Evolutionary conservation across 2,329 filamentous ascomycete genomes (phyloP).

Genomic region (Elsinoe fawcettii): DNA sequence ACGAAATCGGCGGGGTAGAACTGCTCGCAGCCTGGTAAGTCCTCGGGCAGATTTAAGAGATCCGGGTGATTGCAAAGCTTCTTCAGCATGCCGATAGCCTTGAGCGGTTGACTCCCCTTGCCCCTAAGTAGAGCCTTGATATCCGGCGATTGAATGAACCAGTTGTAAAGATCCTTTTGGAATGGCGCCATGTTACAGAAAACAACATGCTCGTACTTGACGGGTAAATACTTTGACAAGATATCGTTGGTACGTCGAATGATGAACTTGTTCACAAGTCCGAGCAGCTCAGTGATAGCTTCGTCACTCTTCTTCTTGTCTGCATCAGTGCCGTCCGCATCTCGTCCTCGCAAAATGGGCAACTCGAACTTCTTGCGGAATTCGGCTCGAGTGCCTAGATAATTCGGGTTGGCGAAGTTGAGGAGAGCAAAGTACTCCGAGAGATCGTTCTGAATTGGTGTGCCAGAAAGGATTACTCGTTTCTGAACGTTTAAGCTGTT

Average conservation of each 20-base stretch:
- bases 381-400: constrained; percentile 79
- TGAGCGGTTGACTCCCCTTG: constrained; percentile 91
- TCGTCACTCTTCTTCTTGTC: constrained; percentile 79
- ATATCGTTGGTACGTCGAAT: constrained; percentile 97
- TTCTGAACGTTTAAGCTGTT: constrained; percentile 85
- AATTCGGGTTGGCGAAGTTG: constrained; percentile 90
- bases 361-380: constrained; percentile 93
- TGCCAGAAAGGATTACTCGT: constrained; percentile 90
- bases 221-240: constrained; percentile 88
- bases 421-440: constrained; percentile 95
- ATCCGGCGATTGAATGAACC: constrained; percentile 92
- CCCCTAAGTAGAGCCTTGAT: constrained; percentile 87
- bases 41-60: constrained; percentile 70
- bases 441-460: constrained; percentile 96
- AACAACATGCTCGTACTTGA: constrained; percentile 98
- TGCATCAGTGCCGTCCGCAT: constrained; percentile 77
- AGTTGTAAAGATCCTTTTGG: constrained; percentile 88
- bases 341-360: constrained; percentile 82
- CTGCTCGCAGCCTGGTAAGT: constrained; percentile 78
- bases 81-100: constrained; percentile 93
- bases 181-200: constrained; percentile 94
- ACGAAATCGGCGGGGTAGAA: constrained; percentile 81
- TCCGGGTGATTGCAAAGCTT: constrained; percentile 98
- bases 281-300: constrained; percentile 69
- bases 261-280: constrained; percentile 93